These are phyloP conservation scores for Monosporascus sp. DNA, from an alignment of 2,329 filamentous ascomycete species.

Conservation along the genomic window DNA sequence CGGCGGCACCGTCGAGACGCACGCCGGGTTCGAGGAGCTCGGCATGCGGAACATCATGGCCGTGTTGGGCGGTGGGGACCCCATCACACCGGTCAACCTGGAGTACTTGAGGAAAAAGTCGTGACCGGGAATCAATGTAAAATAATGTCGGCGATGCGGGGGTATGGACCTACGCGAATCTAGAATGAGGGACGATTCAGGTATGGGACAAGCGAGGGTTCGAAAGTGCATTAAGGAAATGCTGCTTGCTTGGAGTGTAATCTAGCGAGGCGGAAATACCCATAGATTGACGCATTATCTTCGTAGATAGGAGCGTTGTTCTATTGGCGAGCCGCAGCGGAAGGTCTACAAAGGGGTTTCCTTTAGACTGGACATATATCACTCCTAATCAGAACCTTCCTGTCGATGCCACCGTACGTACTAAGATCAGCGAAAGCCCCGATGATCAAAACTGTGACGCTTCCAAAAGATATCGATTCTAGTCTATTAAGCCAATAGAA, in stretches of 20 bases:
- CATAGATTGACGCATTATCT: background rate
- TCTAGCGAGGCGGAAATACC: background rate
- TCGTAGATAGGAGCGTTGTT: background rate
- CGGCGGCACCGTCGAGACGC: slow-evolving; percentile 60
- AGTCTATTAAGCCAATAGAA: too few species aligned
- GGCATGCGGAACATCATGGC: slow-evolving; percentile 62
- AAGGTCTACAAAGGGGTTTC: too few species aligned
- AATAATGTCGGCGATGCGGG: background rate
- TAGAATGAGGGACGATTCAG: background rate
- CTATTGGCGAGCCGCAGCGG: background rate
- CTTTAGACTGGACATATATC: too few species aligned
- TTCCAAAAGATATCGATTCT: too few species aligned
- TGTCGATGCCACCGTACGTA: too few species aligned
- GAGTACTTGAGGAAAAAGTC: slow-evolving; percentile 29
- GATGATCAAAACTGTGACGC: too few species aligned
- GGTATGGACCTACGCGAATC: background rate
- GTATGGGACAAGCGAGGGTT: background rate
- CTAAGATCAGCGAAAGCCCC: too few species aligned
- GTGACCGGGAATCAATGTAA: background rate
- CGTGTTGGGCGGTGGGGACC: slow-evolving; percentile 44
- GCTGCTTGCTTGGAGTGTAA: background rate
- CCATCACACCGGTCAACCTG: slow-evolving; percentile 59
- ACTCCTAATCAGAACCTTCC: too few species aligned
- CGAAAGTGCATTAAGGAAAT: too few species aligned
- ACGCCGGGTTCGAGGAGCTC: slow-evolving; percentile 60